Evolutionary conservation across 1,284 basidiomycete genomes (phyloP), one percentile per base, ranked within the genome.

Genomic region (Hypsizygus ulmarius): DNA sequence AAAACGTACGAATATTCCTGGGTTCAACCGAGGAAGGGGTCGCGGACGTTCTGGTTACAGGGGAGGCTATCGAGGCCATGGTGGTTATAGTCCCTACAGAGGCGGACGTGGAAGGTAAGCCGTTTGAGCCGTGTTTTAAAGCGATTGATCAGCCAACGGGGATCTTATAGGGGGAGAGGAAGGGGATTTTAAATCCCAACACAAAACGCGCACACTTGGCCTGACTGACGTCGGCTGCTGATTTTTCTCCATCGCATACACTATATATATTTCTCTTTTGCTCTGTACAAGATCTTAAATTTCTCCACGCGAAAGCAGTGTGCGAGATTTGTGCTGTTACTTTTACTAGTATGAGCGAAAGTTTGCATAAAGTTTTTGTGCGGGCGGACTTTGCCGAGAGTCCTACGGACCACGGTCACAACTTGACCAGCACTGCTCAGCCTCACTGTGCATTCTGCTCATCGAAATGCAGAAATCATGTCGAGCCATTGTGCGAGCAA

Each of bases 1-100:
- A 43, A 97, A 97, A 69, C 80, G 94, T 54, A 97, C 94, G 30
- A 97, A 97, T 65, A 70, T 97, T 45, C 94, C 93, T 19, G 92
- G 91, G 0, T 93, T 91, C 72, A 88, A 81, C 57, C 81, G 93
- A 43, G 90, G 92, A 16, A 74, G 93, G 38, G 88, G 91, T 45
- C 73, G 89, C 48, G 82, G 84, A 16, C 81, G 87, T n/a, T 87
- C 86, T 3, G 82, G 78, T 2, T 88, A 84, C 63, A 69, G 88
- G 57, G 89, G 88, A 14, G 84, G 85, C 36, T 78, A 77, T 58
- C 70, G 80, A 52, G 87, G 83, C 42, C 75, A 76, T 58, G 65
- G 74, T 42, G 86, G 87, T 3, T 93, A 83, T 65, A 79, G 66
- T 53, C 91, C 91, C 42, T 93, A 92, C 67, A 75, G 41, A 3